Percentiles rank a stretch among this genome's conserved stretches.
Conservation (phyloP, 2,329 filamentous ascomycete genomes). For the Nemania sp. region DNA sequence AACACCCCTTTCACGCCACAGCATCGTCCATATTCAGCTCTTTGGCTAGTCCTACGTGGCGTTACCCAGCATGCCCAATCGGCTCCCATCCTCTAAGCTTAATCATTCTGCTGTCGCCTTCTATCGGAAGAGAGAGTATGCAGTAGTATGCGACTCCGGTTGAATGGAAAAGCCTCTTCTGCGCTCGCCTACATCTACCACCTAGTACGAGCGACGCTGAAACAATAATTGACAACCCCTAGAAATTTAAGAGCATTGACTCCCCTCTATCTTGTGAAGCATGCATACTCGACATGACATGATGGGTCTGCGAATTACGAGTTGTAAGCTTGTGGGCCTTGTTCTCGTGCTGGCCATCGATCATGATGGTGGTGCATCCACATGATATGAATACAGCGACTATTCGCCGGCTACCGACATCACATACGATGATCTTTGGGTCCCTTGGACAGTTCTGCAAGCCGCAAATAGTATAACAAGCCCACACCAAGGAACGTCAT, state of each 20-base stretch:
- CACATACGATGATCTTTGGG: neutral
- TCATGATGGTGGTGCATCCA: neutral
- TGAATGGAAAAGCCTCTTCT: neutral
- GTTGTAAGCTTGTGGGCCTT: neutral
- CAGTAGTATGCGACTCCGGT: constrained; percentile 2
- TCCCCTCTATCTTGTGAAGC: too few relatives aligned
- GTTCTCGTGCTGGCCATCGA: neutral
- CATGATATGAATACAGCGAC: neutral
- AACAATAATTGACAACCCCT: too few relatives aligned
- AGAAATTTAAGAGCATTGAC: too few relatives aligned
- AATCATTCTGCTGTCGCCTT: constrained; percentile 6
- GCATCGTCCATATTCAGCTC: constrained; percentile 8
- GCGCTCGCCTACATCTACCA: neutral
- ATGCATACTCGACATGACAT: constrained; percentile 3
- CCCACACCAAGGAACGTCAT: neutral
- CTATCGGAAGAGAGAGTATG: constrained; percentile 9
- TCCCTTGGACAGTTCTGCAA: neutral
- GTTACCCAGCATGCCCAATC: constrained; percentile 6
- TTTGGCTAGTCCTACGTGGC: constrained; percentile 10
- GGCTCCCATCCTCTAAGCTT: constrained; percentile 1
- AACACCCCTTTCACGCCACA: constrained; percentile 16
- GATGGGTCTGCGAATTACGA: neutral
- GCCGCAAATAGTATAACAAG: neutral
- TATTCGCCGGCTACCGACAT: neutral
- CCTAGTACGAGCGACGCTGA: too few relatives aligned